Evolutionary conservation across 2,329 filamentous ascomycete species (phyloP), one percentile per base, ranked within the genome.

Genomic region (Metarhizium humberi): DNA sequence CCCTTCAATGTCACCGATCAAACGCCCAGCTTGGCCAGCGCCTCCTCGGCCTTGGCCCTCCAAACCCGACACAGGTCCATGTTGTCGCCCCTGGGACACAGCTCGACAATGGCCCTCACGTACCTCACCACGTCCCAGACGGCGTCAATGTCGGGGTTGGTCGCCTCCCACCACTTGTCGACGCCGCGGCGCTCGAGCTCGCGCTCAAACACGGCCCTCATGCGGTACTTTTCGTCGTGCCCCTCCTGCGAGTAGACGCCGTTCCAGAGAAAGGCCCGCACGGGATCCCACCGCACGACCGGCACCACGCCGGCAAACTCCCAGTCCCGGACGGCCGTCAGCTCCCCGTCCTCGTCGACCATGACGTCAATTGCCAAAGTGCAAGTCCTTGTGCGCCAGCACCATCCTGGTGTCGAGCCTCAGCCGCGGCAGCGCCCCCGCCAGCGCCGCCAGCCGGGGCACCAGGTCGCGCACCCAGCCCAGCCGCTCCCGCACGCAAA

Each of bases 261-360:
- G 47, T 67, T 71, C 67, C 68, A 71, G 2, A 71, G 59, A 50
- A 73, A 73, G 7, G 66, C 65, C n/a, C 61, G 56, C 4, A 59
- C 59, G 2, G 71, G 69, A 51, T 71, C 67, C 70, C 71, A 75
- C 14, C 63, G 60, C 30, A 60, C 59, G 6, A 62, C 61, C 1
- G 71, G 69, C 14, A 74, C 67, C 1, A 73, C 61, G 16, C 63
- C 62, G 1, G 67, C 60, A 46, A 73, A 73, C 56, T 73, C 72
- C 70, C 69, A 73, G 62, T 69, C 68, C 11, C 70, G 56, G 13
- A 73, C 60, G 1, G 57, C 64, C 1, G 69, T 72, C 47, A 73
- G 66, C 0, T 55, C 51, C 1, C 60, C 58, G 6, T 55, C 40
- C 2, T 56, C 57, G n/a, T 69, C 61, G 56, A 62, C 70, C 54